A percentile compares a stretch with the other conserved stretches of the same genome.
These are phyloP conservation scores for Physcomitrium patens DNA, from an alignment of 225 moss, liverwort and hornwort genomes.

Conservation along the genomic window DNA sequence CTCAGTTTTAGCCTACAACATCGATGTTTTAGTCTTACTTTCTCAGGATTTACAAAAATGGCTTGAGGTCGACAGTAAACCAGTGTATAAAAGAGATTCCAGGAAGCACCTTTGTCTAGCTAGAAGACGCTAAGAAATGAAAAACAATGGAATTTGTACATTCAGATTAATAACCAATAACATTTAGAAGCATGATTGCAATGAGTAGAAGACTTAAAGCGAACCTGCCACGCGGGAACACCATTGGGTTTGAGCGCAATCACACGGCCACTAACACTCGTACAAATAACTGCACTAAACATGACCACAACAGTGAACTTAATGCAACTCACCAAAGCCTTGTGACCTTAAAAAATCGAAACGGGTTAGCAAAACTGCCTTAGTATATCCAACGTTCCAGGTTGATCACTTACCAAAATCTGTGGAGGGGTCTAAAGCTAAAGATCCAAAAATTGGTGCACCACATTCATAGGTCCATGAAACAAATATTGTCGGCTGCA, in stretches of 20 bases:
- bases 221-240: conserved; percentile 44
- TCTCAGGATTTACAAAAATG: not conserved
- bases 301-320: conserved; percentile 6
- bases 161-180: not conserved
- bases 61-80: conserved; percentile 11
- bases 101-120: not conserved
- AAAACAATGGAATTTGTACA: not conserved
- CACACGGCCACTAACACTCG: conserved; percentile 42
- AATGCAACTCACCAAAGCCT: not conserved
- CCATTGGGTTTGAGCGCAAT: conserved; percentile 39
- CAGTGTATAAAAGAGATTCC: not conserved
- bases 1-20: conserved; percentile 39
- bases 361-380: not conserved
- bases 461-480: conserved; percentile 43
- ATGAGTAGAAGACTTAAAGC: not conserved
- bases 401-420: conserved; percentile 34
- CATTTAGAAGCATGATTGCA: not conserved
- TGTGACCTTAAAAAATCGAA: not conserved
- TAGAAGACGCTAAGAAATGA: not conserved
- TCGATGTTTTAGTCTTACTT: not conserved
- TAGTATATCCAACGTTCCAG: not conserved
- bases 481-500: conserved; percentile 41
- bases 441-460: conserved; percentile 53
- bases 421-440: conserved; percentile 41
- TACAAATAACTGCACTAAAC: conserved; percentile 43